phyloP scores from a whole-genome alignment of 2,329 filamentous ascomycete genomes.

The Sporothrix humicola region DNA sequence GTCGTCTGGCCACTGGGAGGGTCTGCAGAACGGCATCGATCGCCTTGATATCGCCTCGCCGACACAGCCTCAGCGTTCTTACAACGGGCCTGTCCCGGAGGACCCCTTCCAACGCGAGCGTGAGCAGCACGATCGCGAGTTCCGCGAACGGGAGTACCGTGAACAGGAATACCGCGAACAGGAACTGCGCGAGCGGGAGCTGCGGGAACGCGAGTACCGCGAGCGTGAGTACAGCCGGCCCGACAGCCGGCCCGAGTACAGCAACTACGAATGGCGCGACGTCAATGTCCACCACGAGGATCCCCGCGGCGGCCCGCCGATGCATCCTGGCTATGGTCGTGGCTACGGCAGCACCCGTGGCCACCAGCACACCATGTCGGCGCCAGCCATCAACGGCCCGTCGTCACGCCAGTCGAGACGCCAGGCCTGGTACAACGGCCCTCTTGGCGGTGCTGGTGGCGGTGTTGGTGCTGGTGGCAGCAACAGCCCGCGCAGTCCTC shows the following conservation, averaged over 20 bases:
- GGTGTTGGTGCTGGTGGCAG: constrained; percentile 38
- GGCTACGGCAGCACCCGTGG: constrained; percentile 38
- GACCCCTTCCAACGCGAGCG: no score
- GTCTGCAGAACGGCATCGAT: constrained; percentile 69
- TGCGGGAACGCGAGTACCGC: no score
- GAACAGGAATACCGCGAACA: no score
- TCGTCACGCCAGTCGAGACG: constrained; percentile 67
- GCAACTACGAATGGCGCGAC: constrained; percentile 44
- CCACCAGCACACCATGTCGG: constrained; percentile 66
- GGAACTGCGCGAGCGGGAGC: no score
- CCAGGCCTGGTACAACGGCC: constrained; percentile 73
- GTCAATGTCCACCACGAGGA: constrained; percentile 35
- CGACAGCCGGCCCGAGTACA: no score
- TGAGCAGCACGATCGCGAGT: no score
- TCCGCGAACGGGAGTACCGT: no score
- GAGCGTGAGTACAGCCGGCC: no score
- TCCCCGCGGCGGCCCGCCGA: neutral
- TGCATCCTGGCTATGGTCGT: no score
- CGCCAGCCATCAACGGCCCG: constrained; percentile 55
- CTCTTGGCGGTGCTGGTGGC: constrained; percentile 36
- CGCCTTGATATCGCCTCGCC: constrained; percentile 66
- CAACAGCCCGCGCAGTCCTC: no score
- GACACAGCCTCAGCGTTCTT: constrained; percentile 41
- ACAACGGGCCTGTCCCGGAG: no score
- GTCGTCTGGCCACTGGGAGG: constrained; percentile 62